Evolutionary conservation across 2,329 filamentous ascomycete species (phyloP), one percentile per base, ranked within the genome.

Genomic region (Colletotrichum theobromicola): DNA sequence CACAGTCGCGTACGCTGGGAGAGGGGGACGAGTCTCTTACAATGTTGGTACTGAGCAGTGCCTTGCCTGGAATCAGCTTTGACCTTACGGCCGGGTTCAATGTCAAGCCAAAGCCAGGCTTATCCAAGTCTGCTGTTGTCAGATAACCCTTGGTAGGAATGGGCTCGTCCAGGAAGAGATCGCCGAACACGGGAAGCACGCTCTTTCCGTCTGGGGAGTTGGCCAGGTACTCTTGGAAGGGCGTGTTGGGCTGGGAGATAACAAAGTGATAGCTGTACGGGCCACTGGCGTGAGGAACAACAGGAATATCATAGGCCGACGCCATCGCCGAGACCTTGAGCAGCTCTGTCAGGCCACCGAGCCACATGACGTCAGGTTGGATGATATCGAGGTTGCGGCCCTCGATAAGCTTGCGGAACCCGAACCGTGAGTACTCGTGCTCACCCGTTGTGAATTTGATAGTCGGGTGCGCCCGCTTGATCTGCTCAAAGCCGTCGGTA

Each of bases 241-340:
- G 96, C 16, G 94, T 94, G 86, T 98, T 98, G 76, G 94, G 92
- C 85, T 98, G 96, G 58, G 95, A 97, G 75, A 98, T 93, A 77
- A 98, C 96, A 82, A 97, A 98, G 85, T 98, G 96, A 85, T 98
- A 98, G 80, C 94, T 97, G 87, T 98, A 98, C 4, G 96, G 94
- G 2, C 96, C 96, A 76, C 94, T 97, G 58, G 96, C 96, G 82
- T 98, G 96, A n/a, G 96, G 96, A 16, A 98, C 95, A 18, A 98
- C 95, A 15, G 96, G 96, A 75, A 98, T 94, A 81, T 98, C 96
- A 84, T 98, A 98, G 26, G 96, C 96, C 6, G 95, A 92, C 5
- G 96, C 96, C 91, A 97, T 93, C 68, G 95, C 94, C 18, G 95
- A 91, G 67, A 98, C 93, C 85, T 95, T 97, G 77, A 98, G 92